Conservation (phyloP, 495 filamentous ascomycete species). For the Hyphodiscus hymeniophilus region DNA sequence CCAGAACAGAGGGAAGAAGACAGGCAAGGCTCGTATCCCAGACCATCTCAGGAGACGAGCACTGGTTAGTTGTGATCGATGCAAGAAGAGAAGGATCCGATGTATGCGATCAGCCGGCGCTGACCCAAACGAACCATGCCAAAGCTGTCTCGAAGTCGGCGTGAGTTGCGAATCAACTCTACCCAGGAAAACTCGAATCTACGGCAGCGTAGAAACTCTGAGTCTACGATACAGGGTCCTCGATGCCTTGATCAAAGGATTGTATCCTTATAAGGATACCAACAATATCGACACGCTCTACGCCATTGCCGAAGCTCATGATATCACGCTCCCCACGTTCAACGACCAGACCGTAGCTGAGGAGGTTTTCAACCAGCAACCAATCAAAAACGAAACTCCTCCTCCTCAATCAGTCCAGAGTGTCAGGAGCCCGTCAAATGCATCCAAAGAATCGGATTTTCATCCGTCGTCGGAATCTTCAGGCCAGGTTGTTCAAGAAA, state of each 20-base stretch:
- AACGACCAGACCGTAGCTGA: conserved; percentile 16
- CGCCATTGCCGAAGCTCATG: conserved; percentile 19
- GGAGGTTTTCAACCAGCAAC: conserved; percentile 14
- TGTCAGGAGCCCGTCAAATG: conserved; percentile 4
- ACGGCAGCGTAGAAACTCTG: conserved; percentile 42
- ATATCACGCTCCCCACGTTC: conserved; percentile 15
- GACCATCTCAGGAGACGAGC: conserved; percentile 27
- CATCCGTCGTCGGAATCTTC: background rate
- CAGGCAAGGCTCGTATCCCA: conserved; percentile 27
- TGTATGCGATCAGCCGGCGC: conserved; percentile 27
- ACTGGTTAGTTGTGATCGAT: conserved; percentile 30
- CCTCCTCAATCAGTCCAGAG: conserved; percentile 5
- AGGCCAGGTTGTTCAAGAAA: conserved; percentile 14
- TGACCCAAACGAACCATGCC: conserved; percentile 28
- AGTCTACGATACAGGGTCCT: conserved; percentile 35
- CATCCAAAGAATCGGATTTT: conserved; percentile 5
- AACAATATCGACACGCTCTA: conserved; percentile 22
- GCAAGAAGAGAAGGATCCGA: conserved; percentile 31
- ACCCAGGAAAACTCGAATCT: conserved; percentile 39
- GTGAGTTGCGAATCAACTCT: conserved; percentile 36
- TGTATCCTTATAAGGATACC: conserved; percentile 36
- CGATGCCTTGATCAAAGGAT: conserved; percentile 35
- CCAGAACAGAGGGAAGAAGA: conserved; percentile 14
- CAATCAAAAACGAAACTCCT: background rate
- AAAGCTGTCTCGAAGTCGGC: conserved; percentile 31